phyloP scores from a whole-genome alignment of 441 rosid species.

The Breynia disticha region DNA sequence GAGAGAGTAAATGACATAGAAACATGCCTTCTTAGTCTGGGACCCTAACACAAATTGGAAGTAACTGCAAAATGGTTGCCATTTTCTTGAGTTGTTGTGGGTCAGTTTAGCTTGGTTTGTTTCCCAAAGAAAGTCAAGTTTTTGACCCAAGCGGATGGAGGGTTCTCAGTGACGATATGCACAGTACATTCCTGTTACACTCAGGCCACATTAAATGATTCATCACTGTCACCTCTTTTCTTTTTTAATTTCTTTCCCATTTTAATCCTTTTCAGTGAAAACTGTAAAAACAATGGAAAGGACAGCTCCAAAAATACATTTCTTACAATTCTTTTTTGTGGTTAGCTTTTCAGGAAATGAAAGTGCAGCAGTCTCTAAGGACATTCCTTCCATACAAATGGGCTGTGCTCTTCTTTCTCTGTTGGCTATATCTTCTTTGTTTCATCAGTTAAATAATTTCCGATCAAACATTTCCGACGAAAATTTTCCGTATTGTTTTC shows the following conservation, averaged over 20 bases:
- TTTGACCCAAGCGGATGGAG: constrained; percentile 12
- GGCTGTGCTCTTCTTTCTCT: constrained; percentile 20
- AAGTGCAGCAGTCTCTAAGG: constrained; percentile 13
- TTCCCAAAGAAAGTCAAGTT: constrained; percentile 17
- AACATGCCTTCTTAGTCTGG: constrained; percentile 15
- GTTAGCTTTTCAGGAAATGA: constrained; percentile 10
- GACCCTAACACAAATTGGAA: constrained; percentile 17
- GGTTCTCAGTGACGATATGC: constrained; percentile 8
- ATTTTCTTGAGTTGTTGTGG: constrained; percentile 13
- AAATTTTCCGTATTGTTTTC: no score
- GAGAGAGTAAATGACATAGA: no score
- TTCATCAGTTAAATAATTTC: no score
- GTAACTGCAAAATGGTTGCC: constrained; percentile 10
- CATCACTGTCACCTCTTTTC: not conserved
- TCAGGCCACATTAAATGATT: constrained; percentile 25
- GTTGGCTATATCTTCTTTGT: constrained; percentile 20
- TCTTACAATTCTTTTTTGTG: not conserved
- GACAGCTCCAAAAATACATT: not conserved
- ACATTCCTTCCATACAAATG: constrained; percentile 29
- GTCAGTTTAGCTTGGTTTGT: constrained; percentile 17
- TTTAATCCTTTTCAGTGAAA: not conserved
- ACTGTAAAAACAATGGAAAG: not conserved
- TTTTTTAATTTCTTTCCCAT: not conserved
- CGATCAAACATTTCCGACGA: no score
- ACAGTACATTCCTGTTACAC: constrained; percentile 29